Evolutionary conservation across 352 stramenopile species (phyloP).

Genomic region (Phytophthora brassicae): DNA sequence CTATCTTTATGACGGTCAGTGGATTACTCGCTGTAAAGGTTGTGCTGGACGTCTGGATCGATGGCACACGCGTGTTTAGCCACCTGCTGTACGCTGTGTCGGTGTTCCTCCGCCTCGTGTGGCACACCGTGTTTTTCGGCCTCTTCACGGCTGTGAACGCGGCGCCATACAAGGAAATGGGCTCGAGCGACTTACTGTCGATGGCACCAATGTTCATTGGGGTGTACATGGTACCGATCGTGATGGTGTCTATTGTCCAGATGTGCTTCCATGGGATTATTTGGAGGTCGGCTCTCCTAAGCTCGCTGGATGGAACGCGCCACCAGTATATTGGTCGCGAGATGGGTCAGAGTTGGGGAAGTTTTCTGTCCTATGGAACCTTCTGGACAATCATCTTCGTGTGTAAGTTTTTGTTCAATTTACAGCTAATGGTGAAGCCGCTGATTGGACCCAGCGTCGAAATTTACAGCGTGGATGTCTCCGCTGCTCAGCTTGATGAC

Average conservation of each 20-base stretch:
- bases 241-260: constrained; percentile 46
- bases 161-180: constrained; percentile 54
- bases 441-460: constrained; percentile 74
- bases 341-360: constrained; percentile 61
- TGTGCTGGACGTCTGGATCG: constrained; percentile 79
- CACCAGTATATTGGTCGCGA: constrained; percentile 78
- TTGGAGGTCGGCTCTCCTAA: constrained; percentile 65
- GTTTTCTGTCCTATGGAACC: constrained; percentile 59
- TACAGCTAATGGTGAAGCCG: constrained; percentile 85
- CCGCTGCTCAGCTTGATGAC: constrained; percentile 52
- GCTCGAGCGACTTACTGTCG: constrained; percentile 62
- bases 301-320: constrained; percentile 65
- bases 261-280: constrained; percentile 53
- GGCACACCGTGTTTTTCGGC: constrained; percentile 74
- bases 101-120: constrained; percentile 67
- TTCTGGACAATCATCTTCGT: constrained; percentile 78
- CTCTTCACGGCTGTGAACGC: constrained; percentile 63
- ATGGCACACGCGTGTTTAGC: constrained; percentile 64
- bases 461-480: constrained; percentile 70
- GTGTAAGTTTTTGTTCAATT: constrained; percentile 77
- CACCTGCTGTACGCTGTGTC: constrained; percentile 57
- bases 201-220: constrained; percentile 58
- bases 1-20: constrained; percentile 64
- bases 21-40: constrained; percentile 65
- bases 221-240: constrained; percentile 62